Percentiles rank a stretch among this genome's conserved stretches.
These are phyloP conservation scores for Lineolata rhizophorae DNA, from an alignment of 495 filamentous ascomycete genomes.

Conservation along the genomic window DNA sequence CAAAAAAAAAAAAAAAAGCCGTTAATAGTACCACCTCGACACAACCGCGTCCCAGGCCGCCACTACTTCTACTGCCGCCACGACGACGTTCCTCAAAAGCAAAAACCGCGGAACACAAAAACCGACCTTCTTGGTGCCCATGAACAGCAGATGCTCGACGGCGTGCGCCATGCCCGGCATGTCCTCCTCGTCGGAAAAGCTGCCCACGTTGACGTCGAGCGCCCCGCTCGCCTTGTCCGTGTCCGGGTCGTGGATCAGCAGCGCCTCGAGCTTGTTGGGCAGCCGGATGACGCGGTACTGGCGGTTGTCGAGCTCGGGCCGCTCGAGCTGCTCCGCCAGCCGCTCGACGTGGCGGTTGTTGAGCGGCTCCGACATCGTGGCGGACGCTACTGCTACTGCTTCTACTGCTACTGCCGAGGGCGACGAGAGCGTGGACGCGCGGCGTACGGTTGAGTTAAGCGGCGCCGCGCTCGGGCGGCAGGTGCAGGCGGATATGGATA, in stretches of 20 bases:
- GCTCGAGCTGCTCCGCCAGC: slow-evolving; percentile 64
- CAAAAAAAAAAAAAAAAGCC: too few relatives aligned
- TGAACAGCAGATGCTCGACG: slow-evolving; percentile 86
- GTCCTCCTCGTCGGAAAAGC: slow-evolving; percentile 74
- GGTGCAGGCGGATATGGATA: too few relatives aligned
- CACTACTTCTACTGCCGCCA: too few relatives aligned
- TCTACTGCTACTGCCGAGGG: too few relatives aligned
- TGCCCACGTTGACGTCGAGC: slow-evolving; percentile 88
- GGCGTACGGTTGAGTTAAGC: slow-evolving; percentile 1
- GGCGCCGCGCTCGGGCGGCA: neutral
- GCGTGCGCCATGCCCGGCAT: slow-evolving; percentile 91
- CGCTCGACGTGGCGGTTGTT: slow-evolving; percentile 28
- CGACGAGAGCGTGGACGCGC: slow-evolving; percentile 3
- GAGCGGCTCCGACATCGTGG: slow-evolving; percentile 9
- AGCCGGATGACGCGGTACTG: slow-evolving; percentile 73
- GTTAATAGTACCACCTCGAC: too few relatives aligned
- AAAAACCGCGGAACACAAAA: neutral
- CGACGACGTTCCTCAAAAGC: slow-evolving; percentile 1
- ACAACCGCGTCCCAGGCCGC: too few relatives aligned
- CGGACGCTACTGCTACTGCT: slow-evolving; percentile 2
- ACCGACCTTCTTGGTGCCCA: slow-evolving; percentile 84
- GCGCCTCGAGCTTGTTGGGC: slow-evolving; percentile 74
- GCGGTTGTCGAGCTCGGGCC: slow-evolving; percentile 71
- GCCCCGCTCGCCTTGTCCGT: slow-evolving; percentile 94
- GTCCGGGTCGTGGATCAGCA: slow-evolving; percentile 83